Evolutionary conservation across 345 rosid genomes (phyloP), one percentile per base, ranked within the genome.

Genomic region (Citrus hindsii): DNA sequence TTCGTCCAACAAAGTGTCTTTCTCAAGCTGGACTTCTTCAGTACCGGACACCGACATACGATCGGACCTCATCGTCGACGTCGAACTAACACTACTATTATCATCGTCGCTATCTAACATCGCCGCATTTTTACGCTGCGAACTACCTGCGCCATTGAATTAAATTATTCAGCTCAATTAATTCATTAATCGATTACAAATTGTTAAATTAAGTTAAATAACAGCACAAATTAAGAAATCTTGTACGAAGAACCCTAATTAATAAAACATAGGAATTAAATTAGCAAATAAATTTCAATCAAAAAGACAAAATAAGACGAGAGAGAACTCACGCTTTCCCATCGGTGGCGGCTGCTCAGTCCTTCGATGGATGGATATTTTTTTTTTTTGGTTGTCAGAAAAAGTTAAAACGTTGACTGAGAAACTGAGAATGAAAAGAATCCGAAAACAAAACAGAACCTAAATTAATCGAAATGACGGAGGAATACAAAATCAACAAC

Each of bases 41-140:
- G 69, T 80, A 58, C 82, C 93, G 6, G 75, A 77, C 72, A 77
- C 90, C 53, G 88, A 86, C 74, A 87, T 65, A 32, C 42, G 76
- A 76, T 95, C 99, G 13, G 94, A 93, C 28, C 76, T 85, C 78
- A 81, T 67, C 51, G 93, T 90, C 68, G 99, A 91, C 58, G 94
- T 80, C 66, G 98, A 92, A 80, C 94, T 91, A 28, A 83, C 88
- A 81, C 97, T 93, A 81, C 94, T 88, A 75, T 82, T 79, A 86
- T 94, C 99, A 76, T 96, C 97, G 46, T 94, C 97, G 65, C 89
- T 89, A 66, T 90, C 98, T 84, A 90, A 82, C 87, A 88, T 85
- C 3, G 84, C 65, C 1, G 86, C 86, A 80, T 86, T 85, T 77
- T 85, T 89, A 55, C 89, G 89, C 61, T 85, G 89, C 19, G 81